Percentiles rank a stretch among this genome's conserved stretches.
phyloP scores from a whole-genome alignment of 2,329 filamentous ascomycete genomes.

The Talaromyces islandicus region DNA sequence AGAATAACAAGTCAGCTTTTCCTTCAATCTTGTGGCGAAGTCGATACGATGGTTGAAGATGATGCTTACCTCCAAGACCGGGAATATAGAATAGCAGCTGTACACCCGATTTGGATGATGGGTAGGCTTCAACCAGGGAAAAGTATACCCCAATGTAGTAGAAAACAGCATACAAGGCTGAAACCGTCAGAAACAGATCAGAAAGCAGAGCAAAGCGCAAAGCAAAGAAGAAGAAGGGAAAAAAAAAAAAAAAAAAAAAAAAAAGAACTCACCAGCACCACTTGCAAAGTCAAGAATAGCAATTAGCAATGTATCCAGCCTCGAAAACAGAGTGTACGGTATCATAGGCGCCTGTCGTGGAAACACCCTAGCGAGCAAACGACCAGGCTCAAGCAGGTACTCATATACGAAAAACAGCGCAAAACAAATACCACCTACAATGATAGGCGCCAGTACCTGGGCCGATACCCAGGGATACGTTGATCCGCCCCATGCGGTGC shows the following conservation, averaged over 20 bases:
- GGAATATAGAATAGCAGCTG: constrained; percentile 61
- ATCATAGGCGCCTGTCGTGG: constrained; percentile 58
- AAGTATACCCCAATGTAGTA: constrained; percentile 68
- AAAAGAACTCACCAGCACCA: constrained; percentile 44
- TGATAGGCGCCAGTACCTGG: constrained; percentile 45
- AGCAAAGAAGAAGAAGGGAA: too few relatives aligned
- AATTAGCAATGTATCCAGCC: constrained; percentile 56
- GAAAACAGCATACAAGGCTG: constrained; percentile 48
- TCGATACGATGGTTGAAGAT: not conserved
- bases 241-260: constrained; percentile 56
- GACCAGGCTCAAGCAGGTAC: constrained; percentile 49
- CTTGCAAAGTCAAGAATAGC: constrained; percentile 56
- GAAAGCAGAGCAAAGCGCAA: too few relatives aligned
- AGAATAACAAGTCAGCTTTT: not conserved
- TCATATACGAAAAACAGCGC: constrained; percentile 46
- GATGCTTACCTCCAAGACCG: constrained; percentile 49
- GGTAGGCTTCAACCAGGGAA: constrained; percentile 53
- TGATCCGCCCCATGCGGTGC: constrained; percentile 52
- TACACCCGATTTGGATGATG: constrained; percentile 46
- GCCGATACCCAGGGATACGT: constrained; percentile 48
- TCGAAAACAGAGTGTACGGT: constrained; percentile 53
- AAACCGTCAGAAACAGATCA: constrained; percentile 39
- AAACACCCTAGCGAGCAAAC: constrained; percentile 42
- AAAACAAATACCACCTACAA: constrained; percentile 40
- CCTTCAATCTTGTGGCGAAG: not conserved